phyloP scores from a whole-genome alignment of 1,139 yeast species.

The Debaryomyces nepalensis region DNA sequence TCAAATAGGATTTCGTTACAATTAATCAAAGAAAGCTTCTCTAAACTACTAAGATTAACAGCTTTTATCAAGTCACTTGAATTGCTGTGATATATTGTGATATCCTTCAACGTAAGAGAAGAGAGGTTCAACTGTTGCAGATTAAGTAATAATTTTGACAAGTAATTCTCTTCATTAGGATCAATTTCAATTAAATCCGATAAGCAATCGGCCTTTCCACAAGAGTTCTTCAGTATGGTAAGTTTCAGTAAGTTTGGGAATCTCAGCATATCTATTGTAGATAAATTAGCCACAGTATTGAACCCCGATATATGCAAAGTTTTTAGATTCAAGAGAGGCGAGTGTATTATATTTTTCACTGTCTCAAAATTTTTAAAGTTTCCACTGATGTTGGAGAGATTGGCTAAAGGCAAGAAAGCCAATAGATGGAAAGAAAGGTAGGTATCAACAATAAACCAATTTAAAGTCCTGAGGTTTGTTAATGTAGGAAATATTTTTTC shows the following conservation, averaged over 20 bases:
- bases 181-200: conserved; percentile 17
- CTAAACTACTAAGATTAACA: conserved; percentile 19
- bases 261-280: conserved; percentile 19
- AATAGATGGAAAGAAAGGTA: conserved; percentile 5
- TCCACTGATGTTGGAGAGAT: conserved; percentile 24
- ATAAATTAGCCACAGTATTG: conserved; percentile 19
- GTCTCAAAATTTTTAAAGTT: conserved; percentile 24
- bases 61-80: conserved; percentile 17
- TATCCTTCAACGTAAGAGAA: conserved; percentile 23
- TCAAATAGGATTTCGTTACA: conserved; percentile 26
- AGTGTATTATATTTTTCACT: conserved; percentile 11
- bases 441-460: conserved; percentile 25
- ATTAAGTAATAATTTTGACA: conserved; percentile 20
- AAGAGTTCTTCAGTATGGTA: conserved; percentile 16
- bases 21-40: conserved; percentile 26
- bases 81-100: conserved; percentile 21
- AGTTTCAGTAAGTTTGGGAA: conserved; percentile 23
- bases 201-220: conserved; percentile 6
- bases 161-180: conserved; percentile 20
- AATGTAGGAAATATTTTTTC: conserved; percentile 25
- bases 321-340: conserved; percentile 16
- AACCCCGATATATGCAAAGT: conserved; percentile 27
- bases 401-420: conserved; percentile 6
- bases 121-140: conserved; percentile 16
- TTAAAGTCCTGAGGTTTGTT: conserved; percentile 24